Conservation (phyloP, 2,329 filamentous ascomycete species). For the Paraconiothyrium brasiliense region DNA sequence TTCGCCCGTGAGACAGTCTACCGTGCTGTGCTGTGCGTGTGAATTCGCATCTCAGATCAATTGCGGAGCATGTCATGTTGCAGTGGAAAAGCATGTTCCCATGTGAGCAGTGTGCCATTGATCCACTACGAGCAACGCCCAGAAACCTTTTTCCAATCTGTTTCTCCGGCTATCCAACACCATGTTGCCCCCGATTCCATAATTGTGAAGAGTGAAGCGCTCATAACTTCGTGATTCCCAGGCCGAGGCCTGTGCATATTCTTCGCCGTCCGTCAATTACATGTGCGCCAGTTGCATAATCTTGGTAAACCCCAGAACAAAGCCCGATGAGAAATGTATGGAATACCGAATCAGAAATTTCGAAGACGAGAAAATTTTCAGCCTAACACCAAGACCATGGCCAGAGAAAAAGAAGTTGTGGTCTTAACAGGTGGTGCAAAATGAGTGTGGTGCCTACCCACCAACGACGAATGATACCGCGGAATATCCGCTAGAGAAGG, state of each 20-base stretch:
- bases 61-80: background rate
- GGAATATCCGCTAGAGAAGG: background rate
- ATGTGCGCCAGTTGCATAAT: background rate
- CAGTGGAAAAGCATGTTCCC: background rate
- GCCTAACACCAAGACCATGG: background rate
- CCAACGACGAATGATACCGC: background rate
- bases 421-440: background rate
- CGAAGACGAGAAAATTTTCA: background rate
- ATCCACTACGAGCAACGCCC: background rate
- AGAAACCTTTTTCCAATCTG: background rate
- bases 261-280: background rate
- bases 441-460: background rate
- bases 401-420: background rate
- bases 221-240: slow-evolving; percentile 13
- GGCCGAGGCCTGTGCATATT: background rate
- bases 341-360: background rate
- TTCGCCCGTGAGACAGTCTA: no score
- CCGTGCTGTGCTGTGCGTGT: background rate
- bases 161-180: background rate
- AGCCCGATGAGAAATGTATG: background rate
- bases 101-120: background rate
- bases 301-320: background rate
- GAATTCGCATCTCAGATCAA: background rate
- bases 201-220: slow-evolving; percentile 10
- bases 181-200: background rate